These are phyloP conservation scores for Penicillium canescens DNA, from an alignment of 495 filamentous ascomycete genomes.

Conservation along the genomic window DNA sequence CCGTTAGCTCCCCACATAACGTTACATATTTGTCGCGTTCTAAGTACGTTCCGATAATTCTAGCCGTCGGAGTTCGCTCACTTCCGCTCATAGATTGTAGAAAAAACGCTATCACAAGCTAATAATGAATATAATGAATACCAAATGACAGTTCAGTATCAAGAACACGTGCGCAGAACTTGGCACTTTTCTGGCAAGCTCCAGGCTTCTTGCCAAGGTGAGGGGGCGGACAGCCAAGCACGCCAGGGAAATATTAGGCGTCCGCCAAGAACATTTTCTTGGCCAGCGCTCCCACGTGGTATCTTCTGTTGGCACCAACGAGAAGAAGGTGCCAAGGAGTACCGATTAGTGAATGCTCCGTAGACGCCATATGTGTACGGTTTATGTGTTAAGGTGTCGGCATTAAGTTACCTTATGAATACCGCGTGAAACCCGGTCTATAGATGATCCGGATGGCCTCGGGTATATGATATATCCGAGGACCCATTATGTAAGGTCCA, in stretches of 20 bases:
- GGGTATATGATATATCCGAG: too few species aligned
- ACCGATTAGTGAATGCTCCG: too few species aligned
- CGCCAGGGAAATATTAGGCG: background rate
- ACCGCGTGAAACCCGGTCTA: too few species aligned
- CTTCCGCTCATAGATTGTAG: background rate
- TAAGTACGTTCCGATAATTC: background rate
- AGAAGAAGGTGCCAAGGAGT: too few species aligned
- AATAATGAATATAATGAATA: constrained; percentile 12
- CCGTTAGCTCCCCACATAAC: too few species aligned
- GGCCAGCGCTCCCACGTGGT: background rate
- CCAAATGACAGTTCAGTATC: background rate
- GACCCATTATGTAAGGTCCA: too few species aligned
- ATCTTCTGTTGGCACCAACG: background rate
- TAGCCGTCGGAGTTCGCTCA: background rate
- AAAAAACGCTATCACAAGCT: background rate
- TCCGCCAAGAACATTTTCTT: background rate
- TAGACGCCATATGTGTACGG: too few species aligned
- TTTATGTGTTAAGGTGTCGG: too few species aligned
- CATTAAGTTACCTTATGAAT: too few species aligned
- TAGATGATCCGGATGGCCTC: too few species aligned
- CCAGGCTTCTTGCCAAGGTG: constrained; percentile 4
- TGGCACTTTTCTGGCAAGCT: constrained; percentile 7
- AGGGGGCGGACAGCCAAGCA: constrained; percentile 6
- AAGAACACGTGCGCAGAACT: constrained; percentile 11
- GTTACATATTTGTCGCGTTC: too few species aligned